These are phyloP conservation scores for Xylariaceae sp. DNA, from an alignment of 2,329 filamentous ascomycete species.

Conservation along the genomic window DNA sequence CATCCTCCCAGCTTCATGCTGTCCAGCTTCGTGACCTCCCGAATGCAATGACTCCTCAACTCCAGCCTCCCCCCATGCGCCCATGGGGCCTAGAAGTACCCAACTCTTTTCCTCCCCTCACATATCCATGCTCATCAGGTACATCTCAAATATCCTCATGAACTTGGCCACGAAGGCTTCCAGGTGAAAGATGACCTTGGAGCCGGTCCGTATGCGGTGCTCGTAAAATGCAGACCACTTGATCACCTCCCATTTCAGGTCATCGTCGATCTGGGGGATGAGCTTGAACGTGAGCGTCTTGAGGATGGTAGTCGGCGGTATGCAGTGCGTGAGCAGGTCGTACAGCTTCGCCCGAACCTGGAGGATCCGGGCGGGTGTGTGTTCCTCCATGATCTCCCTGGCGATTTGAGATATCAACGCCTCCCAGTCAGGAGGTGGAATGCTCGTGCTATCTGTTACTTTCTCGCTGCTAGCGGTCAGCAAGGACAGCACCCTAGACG, in stretches of 20 bases:
- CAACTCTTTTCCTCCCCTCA: constrained; percentile 27
- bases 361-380: constrained; percentile 81
- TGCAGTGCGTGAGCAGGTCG: constrained; percentile 93
- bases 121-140: constrained; percentile 76
- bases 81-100: too few relatives aligned
- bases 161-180: constrained; percentile 99
- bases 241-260: constrained; percentile 83
- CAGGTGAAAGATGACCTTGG: constrained; percentile 94
- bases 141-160: constrained; percentile 93
- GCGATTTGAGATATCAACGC: constrained; percentile 82
- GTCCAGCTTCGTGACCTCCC: too few relatives aligned
- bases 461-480: constrained; percentile 61
- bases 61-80: too few relatives aligned
- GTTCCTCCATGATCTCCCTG: constrained; percentile 88
- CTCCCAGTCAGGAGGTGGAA: constrained; percentile 96
- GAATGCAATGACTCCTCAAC: too few relatives aligned
- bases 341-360: constrained; percentile 91
- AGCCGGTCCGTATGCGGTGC: constrained; percentile 84
- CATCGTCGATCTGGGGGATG: constrained; percentile 78
- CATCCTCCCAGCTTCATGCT: too few relatives aligned
- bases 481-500: too few relatives aligned
- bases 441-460: constrained; percentile 77
- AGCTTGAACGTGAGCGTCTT: constrained; percentile 95
- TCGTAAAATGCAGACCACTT: constrained; percentile 97
- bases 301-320: constrained; percentile 86